These are phyloP conservation scores for Xerocomus amazonicus DNA, from an alignment of 1,284 basidiomycete genomes.

Conservation along the genomic window DNA sequence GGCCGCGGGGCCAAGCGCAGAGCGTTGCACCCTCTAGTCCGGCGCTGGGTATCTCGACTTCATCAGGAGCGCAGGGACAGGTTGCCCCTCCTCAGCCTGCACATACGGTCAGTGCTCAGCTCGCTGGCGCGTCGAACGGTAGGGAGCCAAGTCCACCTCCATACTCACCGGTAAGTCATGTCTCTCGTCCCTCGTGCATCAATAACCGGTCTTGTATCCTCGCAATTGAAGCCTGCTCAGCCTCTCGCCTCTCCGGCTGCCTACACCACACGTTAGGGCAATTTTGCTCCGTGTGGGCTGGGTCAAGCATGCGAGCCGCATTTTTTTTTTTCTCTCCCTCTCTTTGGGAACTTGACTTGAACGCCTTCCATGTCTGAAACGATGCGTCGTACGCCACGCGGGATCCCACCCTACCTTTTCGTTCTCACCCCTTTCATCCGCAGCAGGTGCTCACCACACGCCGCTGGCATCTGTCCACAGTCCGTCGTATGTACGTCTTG, in stretches of 20 bases:
- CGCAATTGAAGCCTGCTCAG: constrained; percentile 7
- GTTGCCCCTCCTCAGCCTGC: background rate
- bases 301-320: background rate
- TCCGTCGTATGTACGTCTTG: background rate
- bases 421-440: constrained; percentile 2
- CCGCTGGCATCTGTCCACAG: no score
- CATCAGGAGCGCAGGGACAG: background rate
- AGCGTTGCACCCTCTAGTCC: background rate
- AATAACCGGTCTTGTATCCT: background rate
- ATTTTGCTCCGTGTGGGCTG: background rate
- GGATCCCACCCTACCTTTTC: constrained; percentile 11
- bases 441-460: background rate
- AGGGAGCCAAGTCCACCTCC: constrained; percentile 19
- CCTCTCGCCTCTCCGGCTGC: constrained; percentile 3
- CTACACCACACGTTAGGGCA: constrained; percentile 2
- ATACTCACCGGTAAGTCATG: constrained; percentile 22
- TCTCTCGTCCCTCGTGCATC: background rate
- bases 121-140: background rate
- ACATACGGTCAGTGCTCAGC: background rate
- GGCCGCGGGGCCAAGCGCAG: background rate
- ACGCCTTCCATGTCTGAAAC: background rate
- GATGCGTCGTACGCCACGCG: background rate
- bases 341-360: constrained; percentile 3
- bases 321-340: background rate
- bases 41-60: background rate